Evolutionary conservation across 1,284 basidiomycete species (phyloP).

Genomic region (Marasmius sp.): DNA sequence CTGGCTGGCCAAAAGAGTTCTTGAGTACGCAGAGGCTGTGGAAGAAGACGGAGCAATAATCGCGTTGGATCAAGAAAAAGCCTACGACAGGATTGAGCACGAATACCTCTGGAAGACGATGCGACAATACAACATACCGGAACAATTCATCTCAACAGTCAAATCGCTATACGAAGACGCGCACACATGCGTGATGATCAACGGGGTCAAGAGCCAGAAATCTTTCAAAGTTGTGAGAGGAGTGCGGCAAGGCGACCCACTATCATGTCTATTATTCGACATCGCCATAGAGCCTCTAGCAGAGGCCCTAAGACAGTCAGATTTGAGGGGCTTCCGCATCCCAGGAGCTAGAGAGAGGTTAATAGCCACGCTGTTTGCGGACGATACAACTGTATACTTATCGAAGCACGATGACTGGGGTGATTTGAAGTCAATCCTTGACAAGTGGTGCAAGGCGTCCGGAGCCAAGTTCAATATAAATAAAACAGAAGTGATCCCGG

Average conservation of each 20-base stretch:
- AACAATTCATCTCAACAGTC: slow-evolving; percentile 13
- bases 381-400: not conserved
- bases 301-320: not conserved
- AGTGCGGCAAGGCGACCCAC: slow-evolving; percentile 22
- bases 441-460: not conserved
- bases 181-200: slow-evolving; percentile 17
- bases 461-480: not conserved
- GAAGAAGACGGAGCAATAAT: slow-evolving; percentile 17
- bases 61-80: slow-evolving; percentile 2
- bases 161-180: slow-evolving; percentile 20
- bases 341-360: not conserved
- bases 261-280: slow-evolving; percentile 24
- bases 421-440: not conserved
- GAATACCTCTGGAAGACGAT: slow-evolving; percentile 19
- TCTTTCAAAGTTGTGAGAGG: slow-evolving; percentile 9
- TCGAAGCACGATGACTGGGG: not conserved
- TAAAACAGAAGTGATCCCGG: not conserved
- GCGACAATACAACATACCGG: slow-evolving; percentile 10
- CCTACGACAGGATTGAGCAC: slow-evolving; percentile 5
- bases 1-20: slow-evolving; percentile 13
- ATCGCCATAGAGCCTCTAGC: not conserved
- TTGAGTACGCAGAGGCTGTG: slow-evolving; percentile 17
- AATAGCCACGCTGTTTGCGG: not conserved
- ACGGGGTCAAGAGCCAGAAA: slow-evolving; percentile 11
- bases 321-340: not conserved